Evolutionary conservation across 2,329 filamentous ascomycete species (phyloP).

Genomic region (Diplodia seriata): DNA sequence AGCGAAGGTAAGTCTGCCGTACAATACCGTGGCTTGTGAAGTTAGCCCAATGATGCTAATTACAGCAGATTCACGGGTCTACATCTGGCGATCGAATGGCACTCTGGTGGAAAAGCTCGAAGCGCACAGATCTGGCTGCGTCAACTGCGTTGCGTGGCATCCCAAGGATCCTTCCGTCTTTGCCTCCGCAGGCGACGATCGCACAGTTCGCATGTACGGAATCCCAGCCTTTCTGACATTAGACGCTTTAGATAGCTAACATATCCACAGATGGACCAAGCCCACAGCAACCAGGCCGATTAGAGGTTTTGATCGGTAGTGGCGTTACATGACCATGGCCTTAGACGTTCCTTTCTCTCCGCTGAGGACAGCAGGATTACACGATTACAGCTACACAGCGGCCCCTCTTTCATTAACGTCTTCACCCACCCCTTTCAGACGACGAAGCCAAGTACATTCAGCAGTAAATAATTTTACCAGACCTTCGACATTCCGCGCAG

Average conservation of each 20-base stretch:
- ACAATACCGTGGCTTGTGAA: not conserved
- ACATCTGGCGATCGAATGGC: conserved; percentile 91
- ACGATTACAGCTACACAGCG: conserved; percentile 12
- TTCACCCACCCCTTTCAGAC: not conserved
- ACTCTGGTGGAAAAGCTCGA: conserved; percentile 75
- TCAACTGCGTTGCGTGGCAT: conserved; percentile 91
- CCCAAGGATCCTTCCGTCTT: conserved; percentile 82
- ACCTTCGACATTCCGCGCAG: conserved; percentile 3
- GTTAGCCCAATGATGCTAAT: conserved; percentile 17
- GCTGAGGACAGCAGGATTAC: conserved; percentile 17
- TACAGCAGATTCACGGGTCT: conserved; percentile 69
- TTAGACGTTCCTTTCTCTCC: conserved; percentile 19
- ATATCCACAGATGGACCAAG: conserved; percentile 16
- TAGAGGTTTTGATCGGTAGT: conserved; percentile 25
- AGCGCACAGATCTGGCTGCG: conserved; percentile 76
- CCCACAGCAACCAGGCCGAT: not conserved
- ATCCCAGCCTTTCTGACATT: not conserved
- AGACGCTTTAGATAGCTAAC: not conserved
- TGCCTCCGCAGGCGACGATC: conserved; percentile 89
- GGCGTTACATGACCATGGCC: conserved; percentile 4
- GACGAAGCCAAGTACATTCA: conserved; percentile 9
- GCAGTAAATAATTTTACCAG: conserved; percentile 21
- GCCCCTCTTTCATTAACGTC: conserved; percentile 20
- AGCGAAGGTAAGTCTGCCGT: conserved; percentile 73
- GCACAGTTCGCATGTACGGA: conserved; percentile 77